phyloP scores from a whole-genome alignment of 2,329 filamentous ascomycete species.

The Stemphylium beticola region DNA sequence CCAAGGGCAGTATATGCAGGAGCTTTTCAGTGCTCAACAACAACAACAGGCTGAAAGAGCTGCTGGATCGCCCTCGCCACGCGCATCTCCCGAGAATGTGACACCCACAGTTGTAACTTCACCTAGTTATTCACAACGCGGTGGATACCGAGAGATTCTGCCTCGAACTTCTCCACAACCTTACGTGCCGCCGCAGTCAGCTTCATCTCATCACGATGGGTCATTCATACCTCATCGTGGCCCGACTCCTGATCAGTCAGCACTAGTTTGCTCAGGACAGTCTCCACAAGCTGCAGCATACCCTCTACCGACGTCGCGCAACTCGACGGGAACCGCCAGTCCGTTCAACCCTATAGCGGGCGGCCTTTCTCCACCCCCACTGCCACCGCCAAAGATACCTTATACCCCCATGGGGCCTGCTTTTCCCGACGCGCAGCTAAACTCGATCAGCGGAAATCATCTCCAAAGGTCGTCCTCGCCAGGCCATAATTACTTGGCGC shows the following conservation, averaged over 20 bases:
- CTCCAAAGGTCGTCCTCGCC: slow-evolving; percentile 15
- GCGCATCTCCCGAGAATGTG: slow-evolving; percentile 27
- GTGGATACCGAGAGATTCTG: slow-evolving; percentile 45
- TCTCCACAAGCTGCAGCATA: slow-evolving; percentile 29
- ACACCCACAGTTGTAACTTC: slow-evolving; percentile 19
- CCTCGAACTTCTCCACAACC: slow-evolving; percentile 41
- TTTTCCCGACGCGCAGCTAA: slow-evolving; percentile 12
- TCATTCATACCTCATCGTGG: slow-evolving; percentile 11
- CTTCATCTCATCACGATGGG: slow-evolving; percentile 16
- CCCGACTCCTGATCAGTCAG: slow-evolving; percentile 29
- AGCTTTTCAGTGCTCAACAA: slow-evolving; percentile 41
- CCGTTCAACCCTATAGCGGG: slow-evolving; percentile 30
- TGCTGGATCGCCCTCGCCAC: slow-evolving; percentile 41
- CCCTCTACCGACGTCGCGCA: slow-evolving; percentile 36
- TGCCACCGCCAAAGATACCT: slow-evolving; percentile 32
- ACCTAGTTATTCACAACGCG: slow-evolving; percentile 23
- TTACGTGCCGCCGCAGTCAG: slow-evolving; percentile 23
- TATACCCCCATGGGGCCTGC: slow-evolving; percentile 29
- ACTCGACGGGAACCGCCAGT: slow-evolving; percentile 19
- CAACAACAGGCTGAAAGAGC: slow-evolving; percentile 41
- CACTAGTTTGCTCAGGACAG: slow-evolving; percentile 29
- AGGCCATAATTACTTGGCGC: slow-evolving; percentile 12
- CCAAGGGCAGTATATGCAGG: slow-evolving; percentile 45
- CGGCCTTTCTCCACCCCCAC: slow-evolving; percentile 29
- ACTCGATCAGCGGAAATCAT: slow-evolving; percentile 17